These are phyloP conservation scores for Aspergillus sclerotialis DNA, from an alignment of 2,329 filamentous ascomycete genomes.

Conservation along the genomic window DNA sequence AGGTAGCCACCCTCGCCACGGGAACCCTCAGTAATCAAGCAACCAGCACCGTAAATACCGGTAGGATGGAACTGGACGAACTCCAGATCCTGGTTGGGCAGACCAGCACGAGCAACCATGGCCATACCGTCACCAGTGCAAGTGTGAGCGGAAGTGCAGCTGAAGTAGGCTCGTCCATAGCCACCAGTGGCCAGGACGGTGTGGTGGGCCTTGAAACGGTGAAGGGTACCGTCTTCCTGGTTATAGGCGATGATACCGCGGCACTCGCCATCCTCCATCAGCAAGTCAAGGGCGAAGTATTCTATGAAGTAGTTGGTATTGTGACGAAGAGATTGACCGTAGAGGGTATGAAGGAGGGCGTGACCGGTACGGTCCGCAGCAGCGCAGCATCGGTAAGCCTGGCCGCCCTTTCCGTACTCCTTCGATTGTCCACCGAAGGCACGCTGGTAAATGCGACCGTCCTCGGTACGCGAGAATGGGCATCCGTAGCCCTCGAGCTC, in stretches of 20 bases:
- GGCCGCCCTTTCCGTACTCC: conserved; percentile 91
- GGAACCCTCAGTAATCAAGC: conserved; percentile 94
- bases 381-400: conserved; percentile 95
- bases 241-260: conserved; percentile 96
- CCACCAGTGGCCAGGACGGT: conserved; percentile 95
- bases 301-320: conserved; percentile 99
- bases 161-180: conserved; percentile 97
- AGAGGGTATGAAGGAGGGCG: conserved; percentile 95
- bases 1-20: conserved; percentile 98
- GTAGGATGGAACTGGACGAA: conserved; percentile 99
- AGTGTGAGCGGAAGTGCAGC: conserved; percentile 94
- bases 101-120: conserved; percentile 95
- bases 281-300: conserved; percentile 92
- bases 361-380: conserved; percentile 95
- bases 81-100: conserved; percentile 98
- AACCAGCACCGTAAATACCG: conserved; percentile 96
- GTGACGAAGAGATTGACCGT: conserved; percentile 92
- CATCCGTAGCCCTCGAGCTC: conserved; percentile 97
- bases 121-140: conserved; percentile 99
- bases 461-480: conserved; percentile 86
- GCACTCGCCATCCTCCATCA: conserved; percentile 97
- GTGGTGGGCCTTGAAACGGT: conserved; percentile 94
- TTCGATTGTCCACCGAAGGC: conserved; percentile 97
- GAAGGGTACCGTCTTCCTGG: conserved; percentile 95
- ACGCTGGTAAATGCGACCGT: conserved; percentile 97